Conservation (phyloP, 1,139 yeast genomes). For the Suhomyces coccinellae region DNA sequence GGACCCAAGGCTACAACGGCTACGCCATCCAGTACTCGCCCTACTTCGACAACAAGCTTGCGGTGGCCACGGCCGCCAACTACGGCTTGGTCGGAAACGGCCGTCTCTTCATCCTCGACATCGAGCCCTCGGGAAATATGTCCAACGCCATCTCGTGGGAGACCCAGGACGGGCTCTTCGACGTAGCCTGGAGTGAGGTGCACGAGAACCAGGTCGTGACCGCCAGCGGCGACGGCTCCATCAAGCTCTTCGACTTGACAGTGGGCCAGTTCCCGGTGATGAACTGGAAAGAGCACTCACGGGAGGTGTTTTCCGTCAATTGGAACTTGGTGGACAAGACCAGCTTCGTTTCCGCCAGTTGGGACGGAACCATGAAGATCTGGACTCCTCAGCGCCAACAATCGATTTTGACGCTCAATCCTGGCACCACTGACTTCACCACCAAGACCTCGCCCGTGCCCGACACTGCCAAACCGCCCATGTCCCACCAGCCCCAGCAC, state of each 20-base stretch:
- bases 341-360: conserved; percentile 73
- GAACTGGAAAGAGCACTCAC: conserved; percentile 74
- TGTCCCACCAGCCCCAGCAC: conserved; percentile 36
- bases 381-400: conserved; percentile 63
- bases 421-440: conserved; percentile 36
- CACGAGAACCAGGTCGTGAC: conserved; percentile 84
- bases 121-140: conserved; percentile 65
- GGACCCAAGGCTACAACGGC: conserved; percentile 84
- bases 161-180: conserved; percentile 92
- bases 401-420: conserved; percentile 58
- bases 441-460: conserved; percentile 26
- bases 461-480: conserved; percentile 31
- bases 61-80: conserved; percentile 89
- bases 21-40: conserved; percentile 90
- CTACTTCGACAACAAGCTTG: conserved; percentile 82
- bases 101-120: conserved; percentile 64
- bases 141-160: conserved; percentile 63
- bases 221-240: conserved; percentile 89
- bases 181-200: conserved; percentile 83
- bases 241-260: conserved; percentile 76
- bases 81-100: conserved; percentile 97
- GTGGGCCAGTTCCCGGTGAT: conserved; percentile 71
- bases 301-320: conserved; percentile 84
- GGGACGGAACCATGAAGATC: conserved; percentile 89
- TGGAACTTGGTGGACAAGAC: conserved; percentile 85